Percentiles rank a stretch among this genome's conserved stretches.
phyloP scores from a whole-genome alignment of 345 rosid genomes.

The Syzygium jambos region DNA sequence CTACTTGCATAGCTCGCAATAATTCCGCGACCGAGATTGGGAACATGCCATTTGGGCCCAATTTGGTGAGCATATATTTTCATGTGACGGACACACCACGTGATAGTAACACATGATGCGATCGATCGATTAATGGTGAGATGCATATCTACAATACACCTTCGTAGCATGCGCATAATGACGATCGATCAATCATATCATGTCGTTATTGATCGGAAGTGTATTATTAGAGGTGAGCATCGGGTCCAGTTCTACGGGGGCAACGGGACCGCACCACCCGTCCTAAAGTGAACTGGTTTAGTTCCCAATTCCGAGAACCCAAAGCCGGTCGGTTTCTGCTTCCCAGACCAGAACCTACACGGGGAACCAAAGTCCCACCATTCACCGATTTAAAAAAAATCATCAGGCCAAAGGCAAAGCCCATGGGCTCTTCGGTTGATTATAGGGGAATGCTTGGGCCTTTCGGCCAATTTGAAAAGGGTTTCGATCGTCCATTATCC shows the following conservation, averaged over 20 bases:
- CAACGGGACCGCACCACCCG: fast-evolving
- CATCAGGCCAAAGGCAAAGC: not conserved
- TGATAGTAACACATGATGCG: fast-evolving
- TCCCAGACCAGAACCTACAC: fast-evolving
- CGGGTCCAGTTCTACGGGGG: not conserved
- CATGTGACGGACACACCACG: fast-evolving
- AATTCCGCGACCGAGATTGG: not conserved
- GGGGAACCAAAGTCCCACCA: fast-evolving
- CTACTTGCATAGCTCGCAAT: not conserved
- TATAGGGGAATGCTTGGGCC: too few relatives aligned
- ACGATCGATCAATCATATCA: too few relatives aligned
- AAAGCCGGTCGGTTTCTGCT: too few relatives aligned
- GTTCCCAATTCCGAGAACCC: too few relatives aligned
- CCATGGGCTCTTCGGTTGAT: too few relatives aligned
- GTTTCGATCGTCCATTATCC: too few relatives aligned
- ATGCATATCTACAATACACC: not conserved
- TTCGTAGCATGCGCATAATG: fast-evolving
- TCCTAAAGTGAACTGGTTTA: too few relatives aligned
- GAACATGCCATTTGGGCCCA: not conserved
- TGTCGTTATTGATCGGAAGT: fast-evolving
- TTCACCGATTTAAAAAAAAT: not conserved
- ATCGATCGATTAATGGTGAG: not conserved
- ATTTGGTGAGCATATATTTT: not conserved
- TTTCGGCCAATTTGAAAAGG: too few relatives aligned
- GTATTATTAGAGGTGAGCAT: fast-evolving